Base-by-base conservation (phyloP, 495 filamentous ascomycete genomes). In the Podospora bellae-mahoneyi region DNA sequence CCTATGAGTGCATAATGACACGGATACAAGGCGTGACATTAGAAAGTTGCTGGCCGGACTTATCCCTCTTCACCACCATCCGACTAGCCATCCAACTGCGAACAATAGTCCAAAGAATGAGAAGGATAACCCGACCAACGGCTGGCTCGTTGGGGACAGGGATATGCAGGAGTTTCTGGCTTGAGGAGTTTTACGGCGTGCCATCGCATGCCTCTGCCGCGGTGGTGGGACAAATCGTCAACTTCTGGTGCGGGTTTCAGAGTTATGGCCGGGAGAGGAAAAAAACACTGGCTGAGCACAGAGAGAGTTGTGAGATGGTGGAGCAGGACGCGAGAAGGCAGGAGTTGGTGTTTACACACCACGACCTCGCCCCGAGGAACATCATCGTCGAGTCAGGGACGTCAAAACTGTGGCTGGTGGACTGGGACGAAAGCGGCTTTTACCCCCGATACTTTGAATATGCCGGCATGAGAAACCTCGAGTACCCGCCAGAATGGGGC, bases 401-500 rank as follows among this genome's bases (percentile, higher is more conserved):
- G 2, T 18, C 27, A 2, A 66, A 60, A 23, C 32, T 66, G 6
- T 66, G 54, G 64, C 5, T 66, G 27, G 56, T 66, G 0, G 64
- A 66, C 55, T 66, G 64, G 64, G 55, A 59, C 15, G 10, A 18
- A 15, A 55, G 54, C 2, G 64, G 64, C 6, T 23, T 66, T 53
- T 66, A 66, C 32, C 64, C 64, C n/a, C 7, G 27, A 1, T 66
- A 59, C 18, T 66, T 66, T 44, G 64, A 66, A 26, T 58, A 39
- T 23, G 64, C 64, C 4, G 64, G 27, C 6, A 66, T 66, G 64
- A n/a, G 56, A 4, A 66, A 66, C 34, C 58, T 58, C 19, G 58
- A 26, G 4, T 23, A 30, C 19, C 56, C 64, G 5, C 19, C 64
- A 6, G 64, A 66, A 16, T 66, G 64, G 60, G 60, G 60, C 9